Evolutionary conservation across 345 rosid species (phyloP), one percentile per base, ranked within the genome.

Genomic region (Gossypium thurberi): DNA sequence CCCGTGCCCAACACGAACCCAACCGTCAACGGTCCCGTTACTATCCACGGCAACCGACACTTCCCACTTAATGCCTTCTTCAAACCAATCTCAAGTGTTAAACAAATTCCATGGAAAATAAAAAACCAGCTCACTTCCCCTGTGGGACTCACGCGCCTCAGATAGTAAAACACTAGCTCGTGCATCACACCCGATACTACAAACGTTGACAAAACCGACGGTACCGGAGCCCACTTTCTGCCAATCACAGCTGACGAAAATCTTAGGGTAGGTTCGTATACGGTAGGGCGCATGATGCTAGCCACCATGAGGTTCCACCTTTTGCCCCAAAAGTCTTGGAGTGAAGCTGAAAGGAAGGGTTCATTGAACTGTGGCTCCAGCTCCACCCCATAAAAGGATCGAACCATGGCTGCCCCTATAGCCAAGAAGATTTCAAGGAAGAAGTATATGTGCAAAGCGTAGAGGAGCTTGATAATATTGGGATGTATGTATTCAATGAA

Each of bases 311-410:
- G 75, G 78, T 92, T 92, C 94, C 96, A 88, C 76, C 92, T 79
- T 44, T 68, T 79, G 5, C 96, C 93, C 97, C 92, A 90, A 20
- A 92, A 90, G 48, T 92, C 94, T 8, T 90, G 97, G 0, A 92
- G 81, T 0, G 97, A 90, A 0, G 97, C 83, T 0, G 92, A 74
- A 11, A 91, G 80, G 73, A 75, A 84, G 0, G 94, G 94, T 71
- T 85, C 73, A 46, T 87, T 66, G 84, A 89, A 86, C 74, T 81
- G 89, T 9, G 84, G 87, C 78, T 87, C 90, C 0, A 87, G 83
- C 79, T 82, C 82, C 0, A 83, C 44, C 10, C 83, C 71, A 0
- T 76, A 28, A 20, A 73, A 3, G 74, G 81, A 71, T 44, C 78
- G 85, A 76, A 81, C 90, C 72, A 78, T 1, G 65, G 81, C 71